Evolutionary conservation across 2,329 filamentous ascomycete genomes (phyloP), one percentile per base, ranked within the genome.

Genomic region (Aureobasidium subglaciale): DNA sequence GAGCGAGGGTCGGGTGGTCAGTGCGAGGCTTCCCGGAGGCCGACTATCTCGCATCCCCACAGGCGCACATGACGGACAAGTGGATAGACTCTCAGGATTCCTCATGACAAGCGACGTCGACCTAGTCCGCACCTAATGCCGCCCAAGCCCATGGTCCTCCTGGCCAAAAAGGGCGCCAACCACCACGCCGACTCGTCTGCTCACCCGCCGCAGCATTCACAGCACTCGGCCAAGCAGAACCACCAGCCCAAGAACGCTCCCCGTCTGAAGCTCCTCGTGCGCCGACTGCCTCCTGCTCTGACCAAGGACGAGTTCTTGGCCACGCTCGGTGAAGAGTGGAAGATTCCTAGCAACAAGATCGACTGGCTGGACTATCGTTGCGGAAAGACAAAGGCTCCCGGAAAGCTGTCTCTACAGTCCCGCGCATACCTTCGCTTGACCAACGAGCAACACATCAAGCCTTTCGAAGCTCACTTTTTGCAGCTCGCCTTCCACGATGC

Each of bases 331-430:
- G 79, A 85, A 1, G 86, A 90, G 46, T 97, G 92, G 92, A 87
- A 84, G 64, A 64, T 80, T 3, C 88, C 87, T n/a, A 81, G 80
- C 45, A 90, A 89, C 29, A 93, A 85, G 67, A 83, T 95, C 11
- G 91, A 95, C 68, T 96, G 89, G 88, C 77, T 87, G 61, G 80
- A 80, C 46, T 99, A 82, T 68, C 80, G 80, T 57, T 73, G 78
- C 55, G 86, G 86, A 62, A 95, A 96, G 68, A 77, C 92, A 41
- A 96, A 90, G 95, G 75, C 87, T 62, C 82, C 86, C n/a, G 86
- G 90, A 32, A 96, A 96, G 70, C 84, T 87, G 25, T 95, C 92
- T 1, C 80, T 80, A 49, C 90, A 90, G 5, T 83, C 88, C 9
- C 82, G 90, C 62, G 90, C 85, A 56, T 95, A 96, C 65, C 70